Conservation (phyloP, 2,329 filamentous ascomycete genomes). For the Fusarium lateritium region DNA sequence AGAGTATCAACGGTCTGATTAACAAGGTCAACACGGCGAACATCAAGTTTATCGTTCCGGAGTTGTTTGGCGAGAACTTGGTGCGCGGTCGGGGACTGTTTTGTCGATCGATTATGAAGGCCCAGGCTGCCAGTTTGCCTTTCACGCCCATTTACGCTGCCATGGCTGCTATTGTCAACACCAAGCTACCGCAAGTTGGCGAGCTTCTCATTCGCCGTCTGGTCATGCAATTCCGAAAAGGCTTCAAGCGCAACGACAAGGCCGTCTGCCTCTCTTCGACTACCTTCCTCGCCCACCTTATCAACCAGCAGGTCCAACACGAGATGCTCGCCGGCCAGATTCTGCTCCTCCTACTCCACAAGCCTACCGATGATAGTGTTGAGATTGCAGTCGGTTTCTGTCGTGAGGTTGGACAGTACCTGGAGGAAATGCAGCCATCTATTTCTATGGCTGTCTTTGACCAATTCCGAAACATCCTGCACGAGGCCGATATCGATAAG, state of each 20-base stretch:
- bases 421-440: slow-evolving; percentile 94
- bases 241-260: slow-evolving; percentile 97
- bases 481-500: slow-evolving; percentile 98
- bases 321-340: slow-evolving; percentile 96
- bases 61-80: slow-evolving; percentile 95
- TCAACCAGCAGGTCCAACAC: slow-evolving; percentile 95
- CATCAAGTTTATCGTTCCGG: slow-evolving; percentile 97
- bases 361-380: slow-evolving; percentile 96
- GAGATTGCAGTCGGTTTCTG: slow-evolving; percentile 97
- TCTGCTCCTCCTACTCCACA: slow-evolving; percentile 89
- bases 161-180: slow-evolving; percentile 97
- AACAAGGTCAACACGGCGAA: slow-evolving; percentile 99
- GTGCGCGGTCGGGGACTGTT: slow-evolving; percentile 92
- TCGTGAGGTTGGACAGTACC: slow-evolving; percentile 91
- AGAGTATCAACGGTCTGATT: slow-evolving; percentile 98
- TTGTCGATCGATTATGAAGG: slow-evolving; percentile 98
- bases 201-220: slow-evolving; percentile 89
- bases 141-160: slow-evolving; percentile 98
- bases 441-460: slow-evolving; percentile 95
- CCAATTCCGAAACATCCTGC: slow-evolving; percentile 93
- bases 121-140: slow-evolving; percentile 93
- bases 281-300: slow-evolving; percentile 94
- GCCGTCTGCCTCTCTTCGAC: slow-evolving; percentile 93
- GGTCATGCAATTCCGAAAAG: slow-evolving; percentile 94
- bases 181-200: slow-evolving; percentile 94